Percentiles rank a stretch among this genome's conserved stretches.
phyloP scores from a whole-genome alignment of 306 rosid genomes.

The Gillenia trifoliata region DNA sequence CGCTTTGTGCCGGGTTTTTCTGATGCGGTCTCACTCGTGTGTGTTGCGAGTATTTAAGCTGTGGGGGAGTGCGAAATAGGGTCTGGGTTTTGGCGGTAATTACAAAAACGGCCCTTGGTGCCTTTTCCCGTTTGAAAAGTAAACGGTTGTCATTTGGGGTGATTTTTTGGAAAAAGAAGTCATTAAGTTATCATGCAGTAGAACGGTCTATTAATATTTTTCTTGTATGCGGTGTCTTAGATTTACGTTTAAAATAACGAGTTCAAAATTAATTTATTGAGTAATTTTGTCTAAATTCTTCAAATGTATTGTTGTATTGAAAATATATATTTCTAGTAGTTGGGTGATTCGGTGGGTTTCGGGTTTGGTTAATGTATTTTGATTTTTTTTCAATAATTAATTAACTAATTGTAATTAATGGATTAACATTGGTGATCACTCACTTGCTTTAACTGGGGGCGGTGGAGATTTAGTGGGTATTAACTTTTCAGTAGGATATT shows the following conservation, averaged over 20 bases:
- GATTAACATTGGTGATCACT: not conserved
- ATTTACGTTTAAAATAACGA: too few relatives aligned
- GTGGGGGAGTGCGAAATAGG: not conserved
- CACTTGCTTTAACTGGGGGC: not conserved
- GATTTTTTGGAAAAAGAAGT: not conserved
- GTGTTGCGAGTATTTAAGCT: conserved; percentile 20
- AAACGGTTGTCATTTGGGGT: conserved; percentile 17
- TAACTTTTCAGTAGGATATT: not conserved
- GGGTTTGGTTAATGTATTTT: not conserved
- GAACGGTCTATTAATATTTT: rapidly evolving
- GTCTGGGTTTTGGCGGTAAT: not conserved
- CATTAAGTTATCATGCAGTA: too few relatives aligned
- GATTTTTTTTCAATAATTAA: not conserved
- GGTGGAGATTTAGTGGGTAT: not conserved
- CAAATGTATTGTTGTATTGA: too few relatives aligned
- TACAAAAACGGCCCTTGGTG: conserved; percentile 22
- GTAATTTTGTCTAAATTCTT: too few relatives aligned
- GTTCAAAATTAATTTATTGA: too few relatives aligned
- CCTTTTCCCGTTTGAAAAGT: conserved; percentile 8
- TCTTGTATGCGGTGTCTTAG: too few relatives aligned
- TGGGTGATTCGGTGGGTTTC: not conserved
- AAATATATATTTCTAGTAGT: not conserved
- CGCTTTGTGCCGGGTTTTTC: conserved; percentile 1
- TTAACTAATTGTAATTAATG: not conserved
- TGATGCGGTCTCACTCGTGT: not conserved